Conservation (phyloP, 352 stramenopile species). For the Globisporangium ultimum region DNA sequence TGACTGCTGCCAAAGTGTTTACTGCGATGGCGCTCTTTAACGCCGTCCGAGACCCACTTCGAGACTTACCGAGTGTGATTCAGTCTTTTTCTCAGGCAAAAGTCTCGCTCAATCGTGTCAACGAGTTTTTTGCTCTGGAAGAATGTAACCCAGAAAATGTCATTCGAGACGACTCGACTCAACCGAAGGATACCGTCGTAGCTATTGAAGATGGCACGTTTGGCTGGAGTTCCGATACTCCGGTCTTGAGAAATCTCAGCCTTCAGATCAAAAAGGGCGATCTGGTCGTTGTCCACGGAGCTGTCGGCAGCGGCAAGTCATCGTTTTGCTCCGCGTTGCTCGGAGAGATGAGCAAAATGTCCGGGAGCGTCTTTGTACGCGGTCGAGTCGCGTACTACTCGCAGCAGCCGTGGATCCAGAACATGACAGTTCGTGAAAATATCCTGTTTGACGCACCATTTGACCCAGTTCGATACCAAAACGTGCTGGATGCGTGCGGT, state of each 20-base stretch:
- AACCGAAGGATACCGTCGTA: constrained; percentile 3
- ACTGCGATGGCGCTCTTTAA: constrained; percentile 46
- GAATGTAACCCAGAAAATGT: constrained; percentile 20
- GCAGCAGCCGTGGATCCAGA: constrained; percentile 89
- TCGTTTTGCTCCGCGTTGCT: constrained; percentile 39
- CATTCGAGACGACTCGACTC: background rate
- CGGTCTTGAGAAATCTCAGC: constrained; percentile 22
- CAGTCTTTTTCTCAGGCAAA: constrained; percentile 25
- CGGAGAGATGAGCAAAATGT: constrained; percentile 67
- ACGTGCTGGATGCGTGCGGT: constrained; percentile 73
- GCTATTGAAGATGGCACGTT: constrained; percentile 26
- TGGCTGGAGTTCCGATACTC: constrained; percentile 16
- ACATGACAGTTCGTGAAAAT: constrained; percentile 89
- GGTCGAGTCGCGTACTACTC: constrained; percentile 39
- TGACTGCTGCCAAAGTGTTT: constrained; percentile 46
- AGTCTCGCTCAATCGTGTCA: constrained; percentile 29
- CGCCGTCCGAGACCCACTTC: constrained; percentile 31
- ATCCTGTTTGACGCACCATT: constrained; percentile 85
- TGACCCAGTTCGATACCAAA: constrained; percentile 44
- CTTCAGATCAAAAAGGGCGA: constrained; percentile 29
- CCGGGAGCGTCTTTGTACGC: constrained; percentile 16
- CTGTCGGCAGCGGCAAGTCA: constrained; percentile 46
- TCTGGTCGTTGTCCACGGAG: constrained; percentile 43
- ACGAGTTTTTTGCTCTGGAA: constrained; percentile 19
- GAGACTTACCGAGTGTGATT: constrained; percentile 21